Base-by-base conservation (phyloP, 2,329 filamentous ascomycete species). In the Exophiala oligosperma region DNA sequence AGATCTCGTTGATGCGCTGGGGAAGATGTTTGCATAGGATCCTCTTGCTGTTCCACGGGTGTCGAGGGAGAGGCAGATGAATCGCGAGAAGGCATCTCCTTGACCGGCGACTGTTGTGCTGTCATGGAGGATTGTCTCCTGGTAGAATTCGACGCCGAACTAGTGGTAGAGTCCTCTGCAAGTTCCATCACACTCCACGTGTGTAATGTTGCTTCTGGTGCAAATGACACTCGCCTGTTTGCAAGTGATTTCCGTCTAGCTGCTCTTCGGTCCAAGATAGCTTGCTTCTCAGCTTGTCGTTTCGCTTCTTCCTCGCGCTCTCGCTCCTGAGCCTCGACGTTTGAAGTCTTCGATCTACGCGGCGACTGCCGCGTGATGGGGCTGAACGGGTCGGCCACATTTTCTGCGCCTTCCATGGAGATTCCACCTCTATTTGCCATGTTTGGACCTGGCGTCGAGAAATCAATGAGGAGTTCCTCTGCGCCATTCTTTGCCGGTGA, bases 121-220 rank as follows among this genome's bases (percentile, higher is more conserved):
- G 80, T 78, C 29, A 82, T 71, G 12, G 83, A 84, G 2, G 91
- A 94, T 52, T 87, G 85, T 62, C 90, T 83, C 66, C 91, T 80
- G 11, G 89, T 91, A 9, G 87, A 86, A 63, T 93, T 90, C 0
- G 89, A 89, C 6, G 83, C 81, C 5, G 86, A 88, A 9, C 85
- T 87, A 12, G 88, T 89, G 1, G 92, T 95, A 21, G 91, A 91
- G 71, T 97, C 92, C 69, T 92, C 91, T 71, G 86, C 83, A 62
- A 92, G 89, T 69, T 97, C 93, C 46, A 97, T 85, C 56, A 94
- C 92, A 70, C 97, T 92, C 82, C 96, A 97, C 0, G 94, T 99
- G 72, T 99, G 94, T 37, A 99, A 81, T 2, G 94, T 99, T 11
- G 94, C 94, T 75, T 99, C 94, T 1, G 94, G 94, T 3, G 94